Base-by-base conservation (phyloP, 805 yeast genomes). In the Yamadazyma laniorum region DNA sequence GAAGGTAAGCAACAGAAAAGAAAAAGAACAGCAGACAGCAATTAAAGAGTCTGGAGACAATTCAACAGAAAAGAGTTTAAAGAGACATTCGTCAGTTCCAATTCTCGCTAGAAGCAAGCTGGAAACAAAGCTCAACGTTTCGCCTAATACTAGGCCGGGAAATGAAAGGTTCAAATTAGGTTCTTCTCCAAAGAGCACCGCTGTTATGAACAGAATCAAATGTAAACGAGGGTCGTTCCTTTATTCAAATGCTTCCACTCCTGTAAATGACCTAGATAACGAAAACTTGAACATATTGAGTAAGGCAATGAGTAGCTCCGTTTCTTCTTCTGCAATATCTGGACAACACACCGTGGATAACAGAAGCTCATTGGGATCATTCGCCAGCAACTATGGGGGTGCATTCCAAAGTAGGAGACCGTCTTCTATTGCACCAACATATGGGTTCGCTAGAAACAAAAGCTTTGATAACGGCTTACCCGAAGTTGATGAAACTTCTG, bases 201-300 rank as follows among this genome's bases (percentile, higher is more conserved):
- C 45, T 12, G 16, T 34, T 12, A 6, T 36, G 15, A 34, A 30
- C 13, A 31, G 37, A 25, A 29, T 34, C 22, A 42, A 33, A 26
- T 22, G 26, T 13, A 33, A 39, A 14, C 29, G 50, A 9, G 44
- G 18, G 5, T 32, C 37, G 5, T 21, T 17, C 12, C 13, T 27
- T 19, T 23, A 18, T 18, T 15, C 30, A 6, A 35, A 27, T 17
- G 12, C 34, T 11, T 7, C n/a, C 4, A 18, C 9, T 6, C 13
- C 15, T 8, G 30, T 25, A 12, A n/a, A 37, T 28, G 72, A 66
- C 39, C 45, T 63, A 32, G 71, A 66, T 43, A 56, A 66, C 35
- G 71, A 65, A 34, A 64, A 65, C 43, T 42, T 49, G 27, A 50
- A 54, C 35, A 34, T 58, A 3, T 29, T 56, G 32, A 45, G 41